Evolutionary conservation across 1,284 basidiomycete species (phyloP).

Genomic region (Laetiporus sulphureus): DNA sequence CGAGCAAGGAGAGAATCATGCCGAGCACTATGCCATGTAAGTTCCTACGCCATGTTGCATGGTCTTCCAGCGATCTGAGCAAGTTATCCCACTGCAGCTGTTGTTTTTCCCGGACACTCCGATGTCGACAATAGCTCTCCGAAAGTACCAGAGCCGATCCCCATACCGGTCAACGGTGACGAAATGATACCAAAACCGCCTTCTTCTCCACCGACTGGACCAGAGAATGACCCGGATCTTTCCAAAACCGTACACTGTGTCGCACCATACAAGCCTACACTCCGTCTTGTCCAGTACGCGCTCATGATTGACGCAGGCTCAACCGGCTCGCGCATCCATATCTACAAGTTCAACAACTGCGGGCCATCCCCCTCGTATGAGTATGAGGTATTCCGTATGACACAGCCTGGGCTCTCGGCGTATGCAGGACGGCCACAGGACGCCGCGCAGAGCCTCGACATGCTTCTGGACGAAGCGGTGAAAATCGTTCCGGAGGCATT

Average conservation of each 20-base stretch:
- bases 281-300: conserved; percentile 80
- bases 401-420: conserved; percentile 75
- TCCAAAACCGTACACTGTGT: conserved; percentile 64
- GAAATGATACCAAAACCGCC: conserved; percentile 13
- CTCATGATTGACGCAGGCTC: conserved; percentile 98
- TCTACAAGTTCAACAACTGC: conserved; percentile 98
- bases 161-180: conserved; percentile 17
- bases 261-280: conserved; percentile 38
- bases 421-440: conserved; percentile 53
- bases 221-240: conserved; percentile 59
- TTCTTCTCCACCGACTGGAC: conserved; percentile 39
- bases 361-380: conserved; percentile 75
- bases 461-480: conserved; percentile 77
- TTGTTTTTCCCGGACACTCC: conserved; percentile 12
- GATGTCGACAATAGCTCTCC: conserved; percentile 10
- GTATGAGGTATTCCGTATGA: conserved; percentile 89
- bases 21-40: conserved; percentile 18
- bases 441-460: conserved; percentile 80
- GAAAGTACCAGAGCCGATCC: conserved; percentile 6
- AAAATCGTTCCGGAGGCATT: conserved; percentile 68
- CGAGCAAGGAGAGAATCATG: conserved; percentile 33
- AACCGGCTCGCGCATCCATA: conserved; percentile 94
- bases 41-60: conserved; percentile 4
- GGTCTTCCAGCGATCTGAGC: conserved; percentile 2
- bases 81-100: conserved; percentile 10